A percentile compares a stretch with the other conserved stretches of the same genome.
Conservation (phyloP, 2,329 filamentous ascomycete species). For the Penicillium sp. region DNA sequence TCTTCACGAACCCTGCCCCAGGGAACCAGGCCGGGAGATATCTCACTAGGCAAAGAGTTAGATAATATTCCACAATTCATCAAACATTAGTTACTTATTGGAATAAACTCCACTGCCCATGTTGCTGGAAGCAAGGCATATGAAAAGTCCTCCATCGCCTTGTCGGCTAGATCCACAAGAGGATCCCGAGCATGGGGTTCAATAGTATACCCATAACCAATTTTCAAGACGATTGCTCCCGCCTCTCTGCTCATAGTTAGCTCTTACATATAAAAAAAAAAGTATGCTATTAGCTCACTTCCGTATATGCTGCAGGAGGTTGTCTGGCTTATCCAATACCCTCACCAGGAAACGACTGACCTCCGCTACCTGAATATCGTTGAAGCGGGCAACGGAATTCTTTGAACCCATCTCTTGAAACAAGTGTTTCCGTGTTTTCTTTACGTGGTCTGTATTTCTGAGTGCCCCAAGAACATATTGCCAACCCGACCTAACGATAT, state of each 20-base stretch:
- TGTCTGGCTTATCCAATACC: constrained; percentile 41
- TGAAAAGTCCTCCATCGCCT: constrained; percentile 43
- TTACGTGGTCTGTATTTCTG: constrained; percentile 38
- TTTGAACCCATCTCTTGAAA: constrained; percentile 47
- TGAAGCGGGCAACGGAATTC: constrained; percentile 37
- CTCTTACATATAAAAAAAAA: neutral
- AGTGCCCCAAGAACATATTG: constrained; percentile 35
- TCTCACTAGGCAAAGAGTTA: constrained; percentile 18
- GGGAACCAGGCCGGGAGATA: constrained; percentile 48
- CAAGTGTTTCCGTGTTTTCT: constrained; percentile 47
- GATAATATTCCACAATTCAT: neutral
- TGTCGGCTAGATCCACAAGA: constrained; percentile 43
- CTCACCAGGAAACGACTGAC: constrained; percentile 44
- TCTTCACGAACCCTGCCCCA: constrained; percentile 45
- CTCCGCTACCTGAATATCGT: constrained; percentile 45
- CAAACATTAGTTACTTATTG: constrained; percentile 22
- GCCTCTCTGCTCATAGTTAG: constrained; percentile 27
- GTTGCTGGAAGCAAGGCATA: constrained; percentile 42
- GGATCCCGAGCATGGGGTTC: constrained; percentile 25
- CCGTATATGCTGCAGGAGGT: constrained; percentile 43
- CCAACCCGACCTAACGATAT: constrained; percentile 34
- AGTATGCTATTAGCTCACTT: constrained; percentile 6
- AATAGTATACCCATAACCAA: constrained; percentile 37
- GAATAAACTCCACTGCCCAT: constrained; percentile 49
- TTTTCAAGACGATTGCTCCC: constrained; percentile 42